Evolutionary conservation across 2,329 filamentous ascomycete genomes (phyloP), one percentile per base, ranked within the genome.

Genomic region (Epichloe hybrida): DNA sequence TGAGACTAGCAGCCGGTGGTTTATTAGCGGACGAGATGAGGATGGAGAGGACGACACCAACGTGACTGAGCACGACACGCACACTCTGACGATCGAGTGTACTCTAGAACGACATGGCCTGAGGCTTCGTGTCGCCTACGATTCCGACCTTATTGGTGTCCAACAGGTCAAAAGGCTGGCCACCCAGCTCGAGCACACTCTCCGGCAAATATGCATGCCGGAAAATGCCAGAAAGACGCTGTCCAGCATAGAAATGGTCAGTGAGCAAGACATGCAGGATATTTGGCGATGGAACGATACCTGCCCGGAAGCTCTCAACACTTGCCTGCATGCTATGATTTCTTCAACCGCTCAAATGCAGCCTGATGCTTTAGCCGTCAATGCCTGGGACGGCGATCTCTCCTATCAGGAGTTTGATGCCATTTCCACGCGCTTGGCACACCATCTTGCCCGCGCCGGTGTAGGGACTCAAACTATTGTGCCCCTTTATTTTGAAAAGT

Each of bases 301-400:
- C 34, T 44, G 21, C n/a, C 52, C 50, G n/a, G 21, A 31, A 17
- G 13, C 47, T 12, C 27, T 52, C 17, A 23, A 27, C 21, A 5
- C 38, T 4, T 54, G 52, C 39, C 39, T 54, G 11, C 52, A 54
- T 38, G 39, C 50, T 15, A 15, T 54, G 38, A 48, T 54, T 23
- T 36, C 21, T 20, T 23, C n/a, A 20, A 34, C 31, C 4, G 39
- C 50, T 37, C 42, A 23, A 31, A 46, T 4, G 11, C 38, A 35
- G n/a, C 53, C 53, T 5, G 37, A 52, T 35, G 51, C 51, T 15
- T 34, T 37, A 4, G 54, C 54, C 2, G 37, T 55, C 12, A 41
- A 46, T 36, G 50, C 55, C 27, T 57, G 55, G 55, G 59, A 73
- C 72, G 49, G 76, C 70, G 60, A 67, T 66, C 53, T 69, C 66